Evolutionary conservation across 2,329 filamentous ascomycete species (phyloP), one percentile per base, ranked within the genome.

Genomic region (Colletotrichum chlorophyti): DNA sequence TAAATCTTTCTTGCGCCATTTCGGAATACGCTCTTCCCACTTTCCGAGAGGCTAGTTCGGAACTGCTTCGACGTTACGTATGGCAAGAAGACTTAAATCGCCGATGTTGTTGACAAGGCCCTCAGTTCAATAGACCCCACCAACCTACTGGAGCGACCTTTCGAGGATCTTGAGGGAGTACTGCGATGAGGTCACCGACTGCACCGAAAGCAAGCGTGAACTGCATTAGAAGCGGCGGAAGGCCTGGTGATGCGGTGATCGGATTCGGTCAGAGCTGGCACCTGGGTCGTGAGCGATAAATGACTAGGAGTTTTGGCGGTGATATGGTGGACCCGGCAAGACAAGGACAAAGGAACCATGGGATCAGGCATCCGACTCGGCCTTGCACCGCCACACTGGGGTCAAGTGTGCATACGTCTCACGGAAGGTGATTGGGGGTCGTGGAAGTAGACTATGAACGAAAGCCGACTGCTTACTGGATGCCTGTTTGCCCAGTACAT

Each of bases 141-240:
- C 14, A 5, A 41, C 43, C 7, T 41, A 26, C 10, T 32, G 6
- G 9, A 54, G 19, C 2, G 26, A 26, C 1, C 12, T 32, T 11
- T 67, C 63, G 5, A 69, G 34, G 7, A 49, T 27, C 48, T 62
- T 65, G 1, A 74, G 64, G 27, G 35, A 55, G 61, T 1, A 70
- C 64, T 3, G 65, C 58, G 8, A 71, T 68, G 8, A 72, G 67
- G 46, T 72, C 70, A n/a, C 70, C 65, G 12, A 69, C 60, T 4
- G 66, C 64, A 6, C 69, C 68, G 42, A 71, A 70, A 3, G 68
- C 63, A 2, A 71, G 50, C 1, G 68, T 19, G 14, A 49, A 11
- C 14, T 42, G 27, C 52, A 55, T 55, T 17, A 6, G 12, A 19
- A 21, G 9, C 4, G 23, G 14, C 38, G 38, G 17, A 12, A 23